Conservation (phyloP, 2,329 filamentous ascomycete species). For the Pestalotiopsis fici region DNA sequence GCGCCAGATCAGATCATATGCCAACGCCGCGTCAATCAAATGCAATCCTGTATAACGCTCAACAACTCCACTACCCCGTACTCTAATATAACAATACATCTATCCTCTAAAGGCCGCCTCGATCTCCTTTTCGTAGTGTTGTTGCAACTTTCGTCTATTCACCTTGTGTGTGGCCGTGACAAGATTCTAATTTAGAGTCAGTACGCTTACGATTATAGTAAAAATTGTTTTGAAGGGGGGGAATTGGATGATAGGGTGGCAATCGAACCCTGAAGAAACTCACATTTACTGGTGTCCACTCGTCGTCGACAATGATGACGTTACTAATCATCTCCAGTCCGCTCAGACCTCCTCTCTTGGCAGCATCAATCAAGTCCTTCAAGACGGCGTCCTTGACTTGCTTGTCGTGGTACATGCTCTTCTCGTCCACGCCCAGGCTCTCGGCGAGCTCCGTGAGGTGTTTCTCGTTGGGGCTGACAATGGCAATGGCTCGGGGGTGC, state of each 20-base stretch:
- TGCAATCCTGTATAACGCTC: not conserved
- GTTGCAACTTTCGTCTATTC: conserved; percentile 53
- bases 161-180: conserved; percentile 65
- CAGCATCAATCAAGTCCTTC: conserved; percentile 69
- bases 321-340: conserved; percentile 75
- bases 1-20: no score
- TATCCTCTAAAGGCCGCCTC: conserved; percentile 35
- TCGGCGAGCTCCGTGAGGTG: conserved; percentile 61
- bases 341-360: conserved; percentile 65
- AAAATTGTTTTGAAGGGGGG: no score
- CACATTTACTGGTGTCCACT: conserved; percentile 85
- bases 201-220: no score
- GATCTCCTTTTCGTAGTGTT: conserved; percentile 54
- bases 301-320: conserved; percentile 78
- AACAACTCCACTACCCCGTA: not conserved
- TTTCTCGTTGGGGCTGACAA: conserved; percentile 72
- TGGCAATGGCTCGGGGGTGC: conserved; percentile 77
- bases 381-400: conserved; percentile 63
- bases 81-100: not conserved
- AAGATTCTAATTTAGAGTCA: conserved; percentile 44
- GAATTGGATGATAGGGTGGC: no score
- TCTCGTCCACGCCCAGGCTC: conserved; percentile 63
- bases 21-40: not conserved
- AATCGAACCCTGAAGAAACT: no score
- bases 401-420: conserved; percentile 66